phyloP scores from a whole-genome alignment of 2,329 filamentous ascomycete species.

The Alternaria sp. region DNA sequence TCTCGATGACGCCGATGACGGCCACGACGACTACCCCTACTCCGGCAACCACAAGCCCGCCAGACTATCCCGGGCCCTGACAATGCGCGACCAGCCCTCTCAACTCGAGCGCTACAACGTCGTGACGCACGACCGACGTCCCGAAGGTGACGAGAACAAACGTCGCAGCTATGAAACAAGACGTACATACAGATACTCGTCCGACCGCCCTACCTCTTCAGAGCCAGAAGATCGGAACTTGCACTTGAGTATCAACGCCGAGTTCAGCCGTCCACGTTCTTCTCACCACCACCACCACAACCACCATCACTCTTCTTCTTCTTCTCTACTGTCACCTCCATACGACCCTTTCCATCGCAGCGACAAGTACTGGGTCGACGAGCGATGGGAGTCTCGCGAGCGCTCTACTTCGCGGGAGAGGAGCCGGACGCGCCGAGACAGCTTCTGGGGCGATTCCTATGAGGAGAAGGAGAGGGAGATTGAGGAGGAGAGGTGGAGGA shows the following conservation, averaged over 20 bases:
- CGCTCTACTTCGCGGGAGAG: slow-evolving; percentile 21
- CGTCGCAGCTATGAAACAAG: slow-evolving; percentile 13
- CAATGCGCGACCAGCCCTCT: slow-evolving; percentile 37
- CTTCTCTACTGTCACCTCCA: slow-evolving; percentile 26
- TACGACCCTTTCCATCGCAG: slow-evolving; percentile 32
- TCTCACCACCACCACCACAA: slow-evolving; percentile 19
- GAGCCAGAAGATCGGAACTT: slow-evolving; percentile 34
- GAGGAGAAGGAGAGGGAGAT: slow-evolving; percentile 26
- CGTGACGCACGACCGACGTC: slow-evolving; percentile 31
- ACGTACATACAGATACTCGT: slow-evolving; percentile 20
- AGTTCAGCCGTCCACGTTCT: slow-evolving; percentile 30
- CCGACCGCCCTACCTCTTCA: slow-evolving; percentile 21
- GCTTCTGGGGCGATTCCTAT: slow-evolving; percentile 22
- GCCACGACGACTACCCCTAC: slow-evolving; percentile 45
- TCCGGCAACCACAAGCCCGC: slow-evolving; percentile 24
- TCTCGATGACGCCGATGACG: slow-evolving; percentile 31
- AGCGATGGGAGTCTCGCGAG: slow-evolving; percentile 40
- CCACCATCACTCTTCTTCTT: neutral
- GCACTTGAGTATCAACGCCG: slow-evolving; percentile 33
- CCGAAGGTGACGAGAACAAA: slow-evolving; percentile 18
- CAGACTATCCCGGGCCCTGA: slow-evolving; percentile 37
- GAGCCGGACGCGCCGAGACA: slow-evolving; percentile 14
- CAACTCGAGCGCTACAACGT: slow-evolving; percentile 48
- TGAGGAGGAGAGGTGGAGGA: slow-evolving; percentile 35
- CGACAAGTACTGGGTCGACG: slow-evolving; percentile 42